These are phyloP conservation scores for Coemansia guatemalensis DNA, from an alignment of 192 early-diverging fungal genomes.

Conservation along the genomic window DNA sequence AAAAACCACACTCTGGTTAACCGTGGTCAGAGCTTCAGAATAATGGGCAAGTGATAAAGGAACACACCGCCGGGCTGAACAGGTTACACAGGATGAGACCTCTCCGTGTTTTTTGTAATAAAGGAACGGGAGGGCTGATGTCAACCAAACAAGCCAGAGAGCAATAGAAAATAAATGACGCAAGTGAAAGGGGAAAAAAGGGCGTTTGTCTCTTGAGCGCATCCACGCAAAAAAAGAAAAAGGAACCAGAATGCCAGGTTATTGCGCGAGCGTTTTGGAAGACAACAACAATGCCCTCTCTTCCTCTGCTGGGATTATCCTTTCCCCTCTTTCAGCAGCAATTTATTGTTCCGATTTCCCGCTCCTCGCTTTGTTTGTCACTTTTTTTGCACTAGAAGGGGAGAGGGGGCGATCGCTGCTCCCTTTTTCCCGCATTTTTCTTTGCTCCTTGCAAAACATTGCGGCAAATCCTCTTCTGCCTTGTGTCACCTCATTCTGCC, in stretches of 20 bases:
- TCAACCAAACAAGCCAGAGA: background rate
- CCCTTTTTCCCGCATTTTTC: background rate
- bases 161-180: constrained; percentile 9
- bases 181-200: constrained; percentile 10
- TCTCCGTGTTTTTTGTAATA: too few species aligned
- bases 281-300: background rate
- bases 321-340: background rate
- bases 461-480: background rate
- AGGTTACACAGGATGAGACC: background rate
- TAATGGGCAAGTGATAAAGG: background rate
- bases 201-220: background rate
- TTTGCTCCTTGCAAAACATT: background rate
- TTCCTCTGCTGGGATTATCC: background rate
- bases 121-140: background rate
- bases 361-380: background rate
- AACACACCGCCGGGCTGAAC: background rate
- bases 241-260: too few species aligned
- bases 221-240: background rate
- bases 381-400: background rate
- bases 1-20: background rate
- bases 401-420: background rate
- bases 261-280: background rate
- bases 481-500: background rate
- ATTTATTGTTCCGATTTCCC: background rate
- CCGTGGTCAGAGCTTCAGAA: background rate